Conservation (phyloP, 1,284 basidiomycete genomes). For the Polyporus tsugae region DNA sequence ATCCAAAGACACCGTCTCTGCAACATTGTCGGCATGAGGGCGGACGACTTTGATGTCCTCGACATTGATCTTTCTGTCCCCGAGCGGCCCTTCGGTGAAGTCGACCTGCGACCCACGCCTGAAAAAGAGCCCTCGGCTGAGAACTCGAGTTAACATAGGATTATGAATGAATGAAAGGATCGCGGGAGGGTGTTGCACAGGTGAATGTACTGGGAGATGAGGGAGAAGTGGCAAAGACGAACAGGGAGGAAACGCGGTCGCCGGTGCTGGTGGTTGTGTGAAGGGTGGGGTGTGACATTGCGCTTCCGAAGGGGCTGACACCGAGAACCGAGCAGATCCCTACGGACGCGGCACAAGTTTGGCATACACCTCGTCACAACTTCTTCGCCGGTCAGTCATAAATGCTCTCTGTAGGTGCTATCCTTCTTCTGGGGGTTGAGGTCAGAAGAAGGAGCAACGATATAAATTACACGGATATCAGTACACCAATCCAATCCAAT, state of each 20-base stretch:
- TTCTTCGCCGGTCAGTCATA: neutral
- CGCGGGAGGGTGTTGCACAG: constrained; percentile 14
- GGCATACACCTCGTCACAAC: neutral
- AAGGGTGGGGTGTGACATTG: neutral
- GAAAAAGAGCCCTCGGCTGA: constrained; percentile 27
- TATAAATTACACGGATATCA: constrained; percentile 30
- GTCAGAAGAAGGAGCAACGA: neutral
- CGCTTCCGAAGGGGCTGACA: neutral
- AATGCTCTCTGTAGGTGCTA: neutral
- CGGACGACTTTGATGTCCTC: neutral
- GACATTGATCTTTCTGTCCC: neutral
- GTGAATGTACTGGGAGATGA: neutral
- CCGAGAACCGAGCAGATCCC: neutral
- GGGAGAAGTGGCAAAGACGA: neutral
- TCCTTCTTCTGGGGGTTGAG: neutral
- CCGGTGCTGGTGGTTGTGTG: neutral
- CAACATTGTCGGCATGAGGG: neutral
- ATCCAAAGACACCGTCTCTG: neutral
- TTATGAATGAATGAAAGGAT: constrained; percentile 18
- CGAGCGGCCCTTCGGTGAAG: neutral
- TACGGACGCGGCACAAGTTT: neutral
- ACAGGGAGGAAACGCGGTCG: neutral
- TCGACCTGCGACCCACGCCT: constrained; percentile 23
- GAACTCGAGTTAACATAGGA: constrained; percentile 28
- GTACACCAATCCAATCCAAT: constrained; percentile 4